Conservation (phyloP, 192 early-diverging fungal species). For the Umbelopsis ramanniana region DNA sequence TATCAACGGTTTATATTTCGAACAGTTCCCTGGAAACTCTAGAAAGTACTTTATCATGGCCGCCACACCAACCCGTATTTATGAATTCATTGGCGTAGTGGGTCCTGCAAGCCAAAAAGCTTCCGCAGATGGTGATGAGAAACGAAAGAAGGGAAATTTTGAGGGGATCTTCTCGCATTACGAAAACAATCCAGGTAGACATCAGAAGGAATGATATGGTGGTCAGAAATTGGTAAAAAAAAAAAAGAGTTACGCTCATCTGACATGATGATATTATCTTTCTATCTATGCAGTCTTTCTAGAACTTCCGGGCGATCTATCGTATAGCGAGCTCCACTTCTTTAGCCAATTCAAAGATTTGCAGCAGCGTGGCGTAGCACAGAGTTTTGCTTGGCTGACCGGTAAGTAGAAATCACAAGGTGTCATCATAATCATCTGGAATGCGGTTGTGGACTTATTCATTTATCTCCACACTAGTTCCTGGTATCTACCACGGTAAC, state of each 20-base stretch:
- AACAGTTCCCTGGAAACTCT: slow-evolving; percentile 74
- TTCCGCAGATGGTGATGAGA: slow-evolving; percentile 34
- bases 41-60: slow-evolving; percentile 82
- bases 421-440: slow-evolving; percentile 1
- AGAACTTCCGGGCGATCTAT: slow-evolving; percentile 59
- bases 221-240: too few relatives aligned
- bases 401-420: slow-evolving; percentile 38
- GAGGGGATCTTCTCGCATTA: slow-evolving; percentile 74
- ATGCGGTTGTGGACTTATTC: background rate
- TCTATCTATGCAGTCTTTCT: slow-evolving; percentile 49
- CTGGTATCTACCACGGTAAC: slow-evolving; percentile 88
- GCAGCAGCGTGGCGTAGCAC: slow-evolving; percentile 66
- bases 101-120: slow-evolving; percentile 34
- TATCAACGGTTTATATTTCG: slow-evolving; percentile 81
- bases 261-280: too few relatives aligned
- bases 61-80: slow-evolving; percentile 84
- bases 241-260: too few relatives aligned
- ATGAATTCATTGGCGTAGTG: slow-evolving; percentile 85
- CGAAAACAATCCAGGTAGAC: slow-evolving; percentile 64
- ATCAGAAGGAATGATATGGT: background rate
- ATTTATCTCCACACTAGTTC: slow-evolving; percentile 39
- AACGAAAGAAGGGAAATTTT: slow-evolving; percentile 73
- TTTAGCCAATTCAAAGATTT: slow-evolving; percentile 71
- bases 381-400: slow-evolving; percentile 92
- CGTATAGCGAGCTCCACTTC: slow-evolving; percentile 66